Conservation (phyloP, 306 rosid genomes). For the Begonia fuchsioides region DNA sequence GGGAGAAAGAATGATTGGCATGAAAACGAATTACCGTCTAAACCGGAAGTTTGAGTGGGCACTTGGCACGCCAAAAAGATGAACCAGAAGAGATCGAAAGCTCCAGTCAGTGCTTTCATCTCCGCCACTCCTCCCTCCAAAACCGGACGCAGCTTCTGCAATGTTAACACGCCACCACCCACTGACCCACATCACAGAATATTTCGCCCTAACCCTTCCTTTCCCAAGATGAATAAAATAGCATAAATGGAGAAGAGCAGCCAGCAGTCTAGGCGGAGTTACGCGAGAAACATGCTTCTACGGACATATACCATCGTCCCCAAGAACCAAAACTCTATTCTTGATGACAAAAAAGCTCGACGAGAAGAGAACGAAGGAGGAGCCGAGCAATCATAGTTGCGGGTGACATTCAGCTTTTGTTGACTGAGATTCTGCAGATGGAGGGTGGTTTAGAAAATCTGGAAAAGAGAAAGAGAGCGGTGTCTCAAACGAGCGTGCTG, state of each 20-base stretch:
- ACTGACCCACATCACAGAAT: conserved; percentile 14
- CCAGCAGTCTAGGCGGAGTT: not conserved
- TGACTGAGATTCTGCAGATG: not conserved
- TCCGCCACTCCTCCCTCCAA: conserved; percentile 5
- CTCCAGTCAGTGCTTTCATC: conserved; percentile 3
- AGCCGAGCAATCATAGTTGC: too few species aligned
- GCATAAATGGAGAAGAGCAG: not conserved
- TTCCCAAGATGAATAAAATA: not conserved
- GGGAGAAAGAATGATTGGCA: not conserved
- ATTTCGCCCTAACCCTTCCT: not conserved
- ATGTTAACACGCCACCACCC: not conserved
- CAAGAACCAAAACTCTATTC: not conserved
- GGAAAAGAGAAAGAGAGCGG: not conserved
- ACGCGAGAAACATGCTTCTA: not conserved
- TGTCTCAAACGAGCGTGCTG: conserved; percentile 7
- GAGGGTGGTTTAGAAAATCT: conserved; percentile 5
- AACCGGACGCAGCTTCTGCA: conserved; percentile 4
- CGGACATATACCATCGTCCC: not conserved
- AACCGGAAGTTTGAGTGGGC: conserved; percentile 3
- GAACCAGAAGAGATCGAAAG: conserved; percentile 4
- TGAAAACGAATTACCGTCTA: not conserved
- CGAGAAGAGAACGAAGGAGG: too few species aligned
- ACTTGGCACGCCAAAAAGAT: not conserved
- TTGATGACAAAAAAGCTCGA: too few species aligned
- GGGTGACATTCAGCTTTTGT: too few species aligned